Percentiles rank a stretch among this genome's conserved stretches.
Conservation (phyloP, 2,329 filamentous ascomycete genomes). For the Hansfordia pulvinata region DNA sequence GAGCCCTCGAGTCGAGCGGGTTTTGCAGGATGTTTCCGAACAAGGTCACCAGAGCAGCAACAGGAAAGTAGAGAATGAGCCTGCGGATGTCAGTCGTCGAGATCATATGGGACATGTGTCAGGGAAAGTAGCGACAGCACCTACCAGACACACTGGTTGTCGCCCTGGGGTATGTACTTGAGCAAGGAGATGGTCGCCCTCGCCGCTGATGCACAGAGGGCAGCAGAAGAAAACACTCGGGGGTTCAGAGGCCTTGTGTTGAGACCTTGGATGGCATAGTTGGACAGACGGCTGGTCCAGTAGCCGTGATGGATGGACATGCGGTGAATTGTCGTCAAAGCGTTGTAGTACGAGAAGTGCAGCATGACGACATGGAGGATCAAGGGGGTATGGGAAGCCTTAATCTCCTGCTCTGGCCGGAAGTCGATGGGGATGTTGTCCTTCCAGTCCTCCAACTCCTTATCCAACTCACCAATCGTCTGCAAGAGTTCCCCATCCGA, state of each 20-base stretch:
- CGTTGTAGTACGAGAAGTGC: conserved; percentile 97
- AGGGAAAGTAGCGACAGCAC: conserved; percentile 18
- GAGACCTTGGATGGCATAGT: conserved; percentile 87
- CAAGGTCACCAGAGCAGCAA: conserved; percentile 84
- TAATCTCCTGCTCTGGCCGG: conserved; percentile 93
- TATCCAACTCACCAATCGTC: conserved; percentile 89
- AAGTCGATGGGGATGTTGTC: conserved; percentile 91
- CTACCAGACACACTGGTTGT: conserved; percentile 90
- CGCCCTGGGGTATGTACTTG: conserved; percentile 91
- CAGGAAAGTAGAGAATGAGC: conserved; percentile 93
- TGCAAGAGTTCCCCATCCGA: conserved; percentile 87
- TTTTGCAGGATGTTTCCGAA: conserved; percentile 97
- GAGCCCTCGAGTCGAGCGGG: conserved; percentile 74
- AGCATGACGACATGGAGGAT: conserved; percentile 88
- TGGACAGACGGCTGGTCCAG: conserved; percentile 90
- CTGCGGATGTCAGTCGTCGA: conserved; percentile 25
- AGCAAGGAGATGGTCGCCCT: conserved; percentile 85
- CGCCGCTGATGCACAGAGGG: conserved; percentile 83
- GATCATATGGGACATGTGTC: neutral
- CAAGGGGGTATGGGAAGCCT: conserved; percentile 81
- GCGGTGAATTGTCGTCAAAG: conserved; percentile 89
- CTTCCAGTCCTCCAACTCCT: conserved; percentile 88
- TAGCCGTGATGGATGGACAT: conserved; percentile 98
- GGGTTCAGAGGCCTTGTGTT: conserved; percentile 88
- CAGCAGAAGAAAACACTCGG: conserved; percentile 84